Evolutionary conservation across 2,329 filamentous ascomycete species (phyloP), one percentile per base, ranked within the genome.

Genomic region (Paraconiothyrium sp.): DNA sequence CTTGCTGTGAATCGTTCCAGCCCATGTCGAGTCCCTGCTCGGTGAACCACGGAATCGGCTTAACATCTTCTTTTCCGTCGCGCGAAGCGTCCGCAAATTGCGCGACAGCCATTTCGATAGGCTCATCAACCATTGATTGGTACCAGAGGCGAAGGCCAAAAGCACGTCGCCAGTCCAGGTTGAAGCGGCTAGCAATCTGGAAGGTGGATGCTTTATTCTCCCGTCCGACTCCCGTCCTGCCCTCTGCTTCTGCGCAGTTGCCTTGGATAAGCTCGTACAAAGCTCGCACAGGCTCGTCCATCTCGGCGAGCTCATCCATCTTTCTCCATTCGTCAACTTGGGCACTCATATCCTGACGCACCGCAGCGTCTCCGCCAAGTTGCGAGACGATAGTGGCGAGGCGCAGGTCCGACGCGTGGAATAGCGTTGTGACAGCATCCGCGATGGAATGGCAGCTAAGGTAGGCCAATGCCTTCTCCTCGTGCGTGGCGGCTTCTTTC

Each of bases 91-190:
- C 83, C 63, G 88, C 84, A 78, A 93, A 99, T 32, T 86, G 85
- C 47, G 84, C 79, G 4, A 99, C 89, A 2, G 94, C 94, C 49
- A 84, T 82, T 54, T 90, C 87, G 47, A 97, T 84, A 39, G 88
- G 85, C 48, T 93, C 90, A 43, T 89, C 84, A 37, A 86, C 83
- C 2, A 87, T 84, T 44, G 89, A 91, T 48, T 89, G 90, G 76
- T 97, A 99, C 92, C 93, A 98, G 1, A 99, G 84, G 47, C 94
- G 89, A 54, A 99, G 84, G 11, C 92, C 94, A 77, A 99, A 97
- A 0, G 94, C 90, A 74, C 97, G 94, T 76, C 92, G 90, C 95
- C 95, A 99, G 76, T 96, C 92, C 39, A 99, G 84, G 4, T 88
- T 88, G 75, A 97, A 99, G 50, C 90, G 89, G 70, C 91, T 86